Conservation (phyloP, 208 protist species). For the Vickermania spadyakhi region DNA sequence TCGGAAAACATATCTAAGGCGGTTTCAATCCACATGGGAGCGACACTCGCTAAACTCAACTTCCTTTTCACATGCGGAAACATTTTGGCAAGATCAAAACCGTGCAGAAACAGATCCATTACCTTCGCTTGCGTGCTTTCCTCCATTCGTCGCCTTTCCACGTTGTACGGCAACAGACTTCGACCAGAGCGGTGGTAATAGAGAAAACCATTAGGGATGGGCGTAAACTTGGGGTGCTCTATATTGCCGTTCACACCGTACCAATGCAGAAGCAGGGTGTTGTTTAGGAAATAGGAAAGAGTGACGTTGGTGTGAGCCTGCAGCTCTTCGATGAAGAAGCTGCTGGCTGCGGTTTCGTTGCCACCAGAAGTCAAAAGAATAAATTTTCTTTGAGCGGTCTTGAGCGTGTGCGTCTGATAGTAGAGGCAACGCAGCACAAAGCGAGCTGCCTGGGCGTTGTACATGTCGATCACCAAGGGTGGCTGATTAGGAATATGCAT, state of each 20-base stretch:
- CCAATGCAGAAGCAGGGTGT: not conserved
- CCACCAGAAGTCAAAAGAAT: not conserved
- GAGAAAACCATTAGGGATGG: not conserved
- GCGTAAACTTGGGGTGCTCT: not conserved
- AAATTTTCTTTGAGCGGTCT: not conserved
- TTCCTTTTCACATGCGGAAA: not conserved
- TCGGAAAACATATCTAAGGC: not conserved
- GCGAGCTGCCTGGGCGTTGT: not conserved
- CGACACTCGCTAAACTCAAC: not conserved
- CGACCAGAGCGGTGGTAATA: not conserved
- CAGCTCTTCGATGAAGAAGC: not conserved
- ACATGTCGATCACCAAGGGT: not conserved
- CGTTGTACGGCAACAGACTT: not conserved
- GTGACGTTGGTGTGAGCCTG: not conserved
- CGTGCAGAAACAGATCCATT: not conserved
- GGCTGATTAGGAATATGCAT: not conserved
- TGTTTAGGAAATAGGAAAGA: not conserved
- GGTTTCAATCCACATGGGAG: not conserved
- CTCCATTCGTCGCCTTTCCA: not conserved
- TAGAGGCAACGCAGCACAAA: not conserved
- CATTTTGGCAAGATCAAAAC: not conserved
- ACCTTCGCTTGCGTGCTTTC: not conserved
- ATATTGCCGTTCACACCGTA: conserved; percentile 1
- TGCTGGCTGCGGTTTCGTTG: not conserved
- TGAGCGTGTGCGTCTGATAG: not conserved